phyloP scores from a whole-genome alignment of 768 basidiomycete species.

The Neoboletus subvelutipes region DNA sequence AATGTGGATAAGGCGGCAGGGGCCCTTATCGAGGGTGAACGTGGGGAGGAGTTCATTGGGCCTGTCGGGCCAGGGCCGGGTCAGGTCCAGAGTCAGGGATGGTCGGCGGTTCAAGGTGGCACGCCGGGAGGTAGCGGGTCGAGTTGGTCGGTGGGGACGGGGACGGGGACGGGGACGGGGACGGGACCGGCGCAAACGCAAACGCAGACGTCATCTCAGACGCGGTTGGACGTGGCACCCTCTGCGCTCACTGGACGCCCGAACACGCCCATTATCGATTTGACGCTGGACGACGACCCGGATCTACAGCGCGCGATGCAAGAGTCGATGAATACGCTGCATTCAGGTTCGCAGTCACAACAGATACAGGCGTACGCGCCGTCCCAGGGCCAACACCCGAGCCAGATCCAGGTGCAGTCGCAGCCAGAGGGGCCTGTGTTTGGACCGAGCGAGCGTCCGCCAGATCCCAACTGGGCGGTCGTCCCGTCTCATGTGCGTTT shows the following conservation, averaged over 20 bases:
- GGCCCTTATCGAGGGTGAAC: slow-evolving; percentile 54
- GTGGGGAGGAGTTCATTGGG: slow-evolving; percentile 33
- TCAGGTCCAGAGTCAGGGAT: slow-evolving; percentile 14
- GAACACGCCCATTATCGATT: slow-evolving; percentile 48
- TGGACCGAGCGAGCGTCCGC: slow-evolving; percentile 58
- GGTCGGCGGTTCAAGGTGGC: neutral
- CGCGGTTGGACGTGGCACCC: slow-evolving; percentile 13
- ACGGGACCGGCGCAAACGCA: neutral
- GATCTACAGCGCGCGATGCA: slow-evolving; percentile 52
- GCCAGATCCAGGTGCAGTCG: neutral
- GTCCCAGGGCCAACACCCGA: neutral
- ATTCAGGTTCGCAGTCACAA: slow-evolving; percentile 24
- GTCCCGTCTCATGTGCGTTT: slow-evolving; percentile 61
- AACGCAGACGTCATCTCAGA: neutral
- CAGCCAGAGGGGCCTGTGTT: slow-evolving; percentile 44
- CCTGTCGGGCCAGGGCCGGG: neutral
- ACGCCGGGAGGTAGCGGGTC: neutral
- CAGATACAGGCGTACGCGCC: slow-evolving; percentile 13
- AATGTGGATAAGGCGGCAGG: slow-evolving; percentile 55
- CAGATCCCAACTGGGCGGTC: slow-evolving; percentile 68
- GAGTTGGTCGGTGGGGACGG: slow-evolving; percentile 6
- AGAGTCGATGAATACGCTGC: slow-evolving; percentile 48
- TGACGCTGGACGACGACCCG: slow-evolving; percentile 57
- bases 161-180: too few relatives aligned
- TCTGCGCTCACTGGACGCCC: slow-evolving; percentile 19